Evolutionary conservation across 345 rosid species (phyloP).

Genomic region (Populus ilicifolia): DNA sequence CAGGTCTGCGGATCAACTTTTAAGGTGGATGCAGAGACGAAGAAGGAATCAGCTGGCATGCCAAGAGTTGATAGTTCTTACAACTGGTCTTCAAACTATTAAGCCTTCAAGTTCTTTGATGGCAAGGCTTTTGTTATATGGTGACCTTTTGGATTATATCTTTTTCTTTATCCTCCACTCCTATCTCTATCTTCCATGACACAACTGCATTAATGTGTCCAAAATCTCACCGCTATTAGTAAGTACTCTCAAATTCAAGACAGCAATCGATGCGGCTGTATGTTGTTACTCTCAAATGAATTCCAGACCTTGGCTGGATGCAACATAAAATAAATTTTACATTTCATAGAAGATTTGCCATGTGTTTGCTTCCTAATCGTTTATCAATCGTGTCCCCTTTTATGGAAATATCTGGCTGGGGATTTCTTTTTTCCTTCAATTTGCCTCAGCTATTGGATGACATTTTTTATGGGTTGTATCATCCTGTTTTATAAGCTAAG

Average conservation of each 20-base stretch:
- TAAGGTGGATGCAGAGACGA: conserved; percentile 68
- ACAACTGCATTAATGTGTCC: conserved; percentile 10
- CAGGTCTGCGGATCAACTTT: conserved; percentile 72
- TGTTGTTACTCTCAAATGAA: conserved; percentile 27
- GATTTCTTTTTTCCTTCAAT: neutral
- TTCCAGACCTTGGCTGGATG: conserved; percentile 16
- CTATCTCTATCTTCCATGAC: conserved; percentile 7
- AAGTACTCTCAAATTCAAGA: neutral
- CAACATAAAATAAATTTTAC: conserved; percentile 27
- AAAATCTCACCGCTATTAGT: neutral
- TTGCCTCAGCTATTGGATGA: neutral
- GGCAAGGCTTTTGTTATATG: conserved; percentile 17
- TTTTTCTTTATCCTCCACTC: neutral
- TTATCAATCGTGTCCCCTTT: neutral
- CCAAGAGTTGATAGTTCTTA: conserved; percentile 91
- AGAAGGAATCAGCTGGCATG: conserved; percentile 68
- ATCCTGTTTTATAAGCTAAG: too few species aligned
- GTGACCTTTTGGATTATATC: conserved; percentile 18
- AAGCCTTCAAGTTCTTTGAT: conserved; percentile 1
- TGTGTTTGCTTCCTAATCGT: neutral
- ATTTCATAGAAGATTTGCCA: neutral
- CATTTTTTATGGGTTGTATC: neutral
- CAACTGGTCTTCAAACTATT: conserved; percentile 75
- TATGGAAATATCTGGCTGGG: neutral
- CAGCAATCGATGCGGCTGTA: conserved; percentile 19